Evolutionary conservation across 2,329 filamentous ascomycete genomes (phyloP), one percentile per base, ranked within the genome.

Genomic region (Fusarium lateritium): DNA sequence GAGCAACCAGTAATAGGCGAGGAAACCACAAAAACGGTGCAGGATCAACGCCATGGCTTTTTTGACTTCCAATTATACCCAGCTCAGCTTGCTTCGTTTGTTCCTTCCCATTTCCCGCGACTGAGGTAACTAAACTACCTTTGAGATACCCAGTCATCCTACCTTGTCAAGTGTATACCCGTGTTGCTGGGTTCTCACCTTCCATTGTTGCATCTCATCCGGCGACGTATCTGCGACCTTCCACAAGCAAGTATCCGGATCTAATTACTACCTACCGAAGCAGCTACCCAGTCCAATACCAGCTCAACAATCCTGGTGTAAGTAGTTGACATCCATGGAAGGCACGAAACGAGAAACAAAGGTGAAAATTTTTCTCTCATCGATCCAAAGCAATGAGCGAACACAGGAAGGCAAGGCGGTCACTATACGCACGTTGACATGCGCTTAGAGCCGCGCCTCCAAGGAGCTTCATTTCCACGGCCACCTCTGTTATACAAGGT

Each of bases 171-270:
- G 64, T 24, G 44, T 33, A 31, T 49, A 67, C 56, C 64, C 64
- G 62, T 51, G 45, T 39, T 40, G 53, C 33, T 49, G 61, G 62
- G 46, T 60, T 39, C 13, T 21, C 4, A 10, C 26, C 26, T 19
- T 46, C 13, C 13, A 26, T 42, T 42, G 17, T 33, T 42, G 24
- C 40, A 53, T 28, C 26, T 34, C 42, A 45, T 64, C 33, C 51
- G 45, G 61, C 31, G 39, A 50, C 46, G 60, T 65, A 65, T 65
- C 62, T 65, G 60, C 61, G 43, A 65, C 53, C 43, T 65, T 19
- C 62, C 46, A 60, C 38, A 60, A 47, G 61, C 53, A 65, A 42
- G 61, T 49, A 54, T 22, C 62, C 62, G 61, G 10, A 65, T 65
- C 60, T 52, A 57, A 43, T 33, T 33, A 34, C 24, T 44, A 39